These are phyloP conservation scores for Wickerhamomyces hampshirensis DNA, from an alignment of 805 yeast species.

Conservation along the genomic window DNA sequence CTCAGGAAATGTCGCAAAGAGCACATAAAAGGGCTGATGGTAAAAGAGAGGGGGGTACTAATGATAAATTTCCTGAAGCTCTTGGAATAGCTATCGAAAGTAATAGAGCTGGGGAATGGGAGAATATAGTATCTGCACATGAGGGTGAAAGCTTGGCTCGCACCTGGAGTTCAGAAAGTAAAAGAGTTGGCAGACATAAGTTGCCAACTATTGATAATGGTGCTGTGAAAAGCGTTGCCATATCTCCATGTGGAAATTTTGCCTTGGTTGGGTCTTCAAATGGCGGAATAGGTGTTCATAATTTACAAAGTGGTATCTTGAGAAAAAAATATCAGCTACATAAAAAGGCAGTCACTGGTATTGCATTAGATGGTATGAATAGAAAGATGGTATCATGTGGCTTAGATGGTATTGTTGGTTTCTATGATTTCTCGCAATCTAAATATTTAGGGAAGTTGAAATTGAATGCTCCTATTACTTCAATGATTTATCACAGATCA, in stretches of 20 bases:
- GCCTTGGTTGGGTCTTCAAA: conserved; percentile 83
- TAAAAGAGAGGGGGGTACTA: conserved; percentile 53
- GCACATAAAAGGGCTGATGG: conserved; percentile 41
- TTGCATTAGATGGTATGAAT: conserved; percentile 88
- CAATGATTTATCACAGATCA: conserved; percentile 69
- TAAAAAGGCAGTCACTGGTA: conserved; percentile 80
- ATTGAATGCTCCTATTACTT: conserved; percentile 73
- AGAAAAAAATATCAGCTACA: conserved; percentile 68
- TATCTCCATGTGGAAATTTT: conserved; percentile 94
- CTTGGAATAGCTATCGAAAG: conserved; percentile 65
- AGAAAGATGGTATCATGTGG: conserved; percentile 82
- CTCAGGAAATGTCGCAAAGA: conserved; percentile 87
- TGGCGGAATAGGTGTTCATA: conserved; percentile 84
- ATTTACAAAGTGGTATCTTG: conserved; percentile 84
- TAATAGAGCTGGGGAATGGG: conserved; percentile 88
- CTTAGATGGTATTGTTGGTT: conserved; percentile 83
- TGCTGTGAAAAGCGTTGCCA: conserved; percentile 64
- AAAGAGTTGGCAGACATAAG: conserved; percentile 72
- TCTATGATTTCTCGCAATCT: conserved; percentile 76
- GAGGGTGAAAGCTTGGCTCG: conserved; percentile 78
- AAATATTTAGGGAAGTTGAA: conserved; percentile 60
- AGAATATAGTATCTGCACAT: conserved; percentile 85
- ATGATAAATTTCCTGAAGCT: conserved; percentile 76
- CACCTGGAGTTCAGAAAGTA: conserved; percentile 81
- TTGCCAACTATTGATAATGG: conserved; percentile 77